Percentiles rank a stretch among this genome's conserved stretches.
phyloP scores from a whole-genome alignment of 805 yeast genomes.

The Saccharomycopsis fibuligera region DNA sequence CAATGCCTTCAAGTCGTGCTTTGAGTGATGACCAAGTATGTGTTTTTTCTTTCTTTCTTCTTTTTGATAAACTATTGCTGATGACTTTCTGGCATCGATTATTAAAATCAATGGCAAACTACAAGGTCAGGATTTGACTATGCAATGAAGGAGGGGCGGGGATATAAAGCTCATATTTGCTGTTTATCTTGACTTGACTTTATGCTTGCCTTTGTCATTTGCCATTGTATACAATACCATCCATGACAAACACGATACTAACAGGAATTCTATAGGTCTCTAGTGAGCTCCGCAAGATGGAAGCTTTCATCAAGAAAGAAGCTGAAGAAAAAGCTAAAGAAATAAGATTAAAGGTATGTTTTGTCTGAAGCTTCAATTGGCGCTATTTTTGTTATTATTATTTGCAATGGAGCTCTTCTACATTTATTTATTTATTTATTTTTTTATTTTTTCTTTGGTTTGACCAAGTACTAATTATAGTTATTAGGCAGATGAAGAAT shows the following conservation, averaged over 20 bases:
- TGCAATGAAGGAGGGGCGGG: too few species aligned
- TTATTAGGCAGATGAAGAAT: conserved; percentile 83
- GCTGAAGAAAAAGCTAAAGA: conserved; percentile 99
- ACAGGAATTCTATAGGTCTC: conserved; percentile 52
- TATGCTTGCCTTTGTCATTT: too few species aligned
- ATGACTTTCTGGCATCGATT: not conserved
- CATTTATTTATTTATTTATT: too few species aligned
- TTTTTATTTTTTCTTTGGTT: too few species aligned
- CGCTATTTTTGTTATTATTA: too few species aligned
- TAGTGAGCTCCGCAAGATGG: conserved; percentile 95
- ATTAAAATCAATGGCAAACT: not conserved
- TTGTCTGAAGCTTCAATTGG: too few species aligned
- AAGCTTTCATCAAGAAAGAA: conserved; percentile 96
- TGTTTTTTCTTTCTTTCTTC: conserved; percentile 11
- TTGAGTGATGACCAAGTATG: conserved; percentile 46
- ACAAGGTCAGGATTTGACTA: not conserved
- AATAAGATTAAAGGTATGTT: conserved; percentile 64
- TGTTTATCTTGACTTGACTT: too few species aligned
- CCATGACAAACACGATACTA: conserved; percentile 10
- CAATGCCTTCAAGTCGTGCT: conserved; percentile 25
- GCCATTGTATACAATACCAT: too few species aligned
- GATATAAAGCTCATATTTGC: too few species aligned
- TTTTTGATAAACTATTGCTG: not conserved
- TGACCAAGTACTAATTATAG: too few species aligned
- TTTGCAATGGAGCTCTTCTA: too few species aligned